Evolutionary conservation across 768 basidiomycete genomes (phyloP), one percentile per base, ranked within the genome.

Genomic region (Peribolospora baueri): DNA sequence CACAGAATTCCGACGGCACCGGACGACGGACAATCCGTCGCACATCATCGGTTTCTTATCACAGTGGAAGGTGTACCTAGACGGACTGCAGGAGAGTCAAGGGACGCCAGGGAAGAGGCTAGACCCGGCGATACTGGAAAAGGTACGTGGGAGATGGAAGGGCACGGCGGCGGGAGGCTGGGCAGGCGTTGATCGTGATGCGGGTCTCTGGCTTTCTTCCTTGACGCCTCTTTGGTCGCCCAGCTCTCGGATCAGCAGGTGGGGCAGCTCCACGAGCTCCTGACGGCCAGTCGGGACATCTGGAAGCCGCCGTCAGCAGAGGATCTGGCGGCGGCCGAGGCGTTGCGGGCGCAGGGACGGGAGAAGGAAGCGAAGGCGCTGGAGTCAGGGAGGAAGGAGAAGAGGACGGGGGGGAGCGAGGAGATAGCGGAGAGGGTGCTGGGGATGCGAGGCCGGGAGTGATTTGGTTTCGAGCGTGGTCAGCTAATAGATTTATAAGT

Each of bases 1-100:
- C 45, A 6, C 54, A 85, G 91, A 98, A 68, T 97, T 93, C 67
- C 78, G 82, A 5, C 72, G 82, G 49, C 90, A 93, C 60, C 77
- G 71, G 61, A 70, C 75, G 36, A 76, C 79, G 8, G 79, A 79
- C 25, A 95, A 97, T 68, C 84, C 87, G 3, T 73, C 80, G 6
- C 79, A 95, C 65, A 78, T 95, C 58, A 91, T 97, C 65, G 88
- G 86, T 3, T 98, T 98, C 65, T 72, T 97, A 7, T 81, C 82
- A 3, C 84, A 95, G 63, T 98, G 91, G 91, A 93, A 91, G 67
- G 66, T 76, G 56, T 97, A 98, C 67, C 73, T 95, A 55, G 85
- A 91, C 61, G 68, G 76, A 57, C 65, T 2, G 69, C 65, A 3
- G 65, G 68, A 53, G 63, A 61, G 42, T 85, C 82, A 62, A 63